Conservation (phyloP, 2,329 filamentous ascomycete genomes). For the Dothidotthia symphoricarpi region DNA sequence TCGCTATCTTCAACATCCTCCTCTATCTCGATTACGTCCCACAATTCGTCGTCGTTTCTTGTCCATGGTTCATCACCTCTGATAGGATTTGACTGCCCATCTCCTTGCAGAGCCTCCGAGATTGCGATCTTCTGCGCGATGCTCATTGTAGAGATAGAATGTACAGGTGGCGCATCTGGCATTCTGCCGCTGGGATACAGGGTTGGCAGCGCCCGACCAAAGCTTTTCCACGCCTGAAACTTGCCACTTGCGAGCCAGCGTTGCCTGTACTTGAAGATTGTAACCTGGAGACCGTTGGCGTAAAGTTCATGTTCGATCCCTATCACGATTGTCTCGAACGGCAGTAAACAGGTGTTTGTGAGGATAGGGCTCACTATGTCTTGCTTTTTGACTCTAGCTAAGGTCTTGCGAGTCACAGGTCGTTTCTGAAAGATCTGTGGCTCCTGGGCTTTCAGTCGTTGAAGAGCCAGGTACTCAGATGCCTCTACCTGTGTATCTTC, state of each 20-base stretch:
- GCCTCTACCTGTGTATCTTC: too few relatives aligned
- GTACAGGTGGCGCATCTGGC: constrained; percentile 20
- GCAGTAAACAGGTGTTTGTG: neutral
- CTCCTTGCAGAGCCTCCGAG: constrained; percentile 9
- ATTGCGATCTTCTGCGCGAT: constrained; percentile 25
- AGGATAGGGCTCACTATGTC: neutral
- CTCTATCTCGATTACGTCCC: constrained; percentile 20
- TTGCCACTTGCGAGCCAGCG: constrained; percentile 14
- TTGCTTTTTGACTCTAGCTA: constrained; percentile 10
- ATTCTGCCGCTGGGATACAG: constrained; percentile 23
- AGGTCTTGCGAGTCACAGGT: neutral
- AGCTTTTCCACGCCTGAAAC: constrained; percentile 12
- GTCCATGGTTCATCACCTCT: constrained; percentile 29
- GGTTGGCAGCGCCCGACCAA: constrained; percentile 9
- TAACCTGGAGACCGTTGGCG: constrained; percentile 9
- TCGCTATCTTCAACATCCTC: neutral
- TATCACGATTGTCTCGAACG: constrained; percentile 7
- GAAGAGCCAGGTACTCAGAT: too few relatives aligned
- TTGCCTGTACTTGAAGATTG: constrained; percentile 7
- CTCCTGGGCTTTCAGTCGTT: neutral
- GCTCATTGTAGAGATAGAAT: constrained; percentile 5
- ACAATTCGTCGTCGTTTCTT: constrained; percentile 21
- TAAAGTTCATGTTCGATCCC: constrained; percentile 19
- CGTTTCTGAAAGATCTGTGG: neutral
- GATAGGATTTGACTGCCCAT: constrained; percentile 7